Base-by-base conservation (phyloP, 345 rosid genomes). In the Triadica sebifera region DNA sequence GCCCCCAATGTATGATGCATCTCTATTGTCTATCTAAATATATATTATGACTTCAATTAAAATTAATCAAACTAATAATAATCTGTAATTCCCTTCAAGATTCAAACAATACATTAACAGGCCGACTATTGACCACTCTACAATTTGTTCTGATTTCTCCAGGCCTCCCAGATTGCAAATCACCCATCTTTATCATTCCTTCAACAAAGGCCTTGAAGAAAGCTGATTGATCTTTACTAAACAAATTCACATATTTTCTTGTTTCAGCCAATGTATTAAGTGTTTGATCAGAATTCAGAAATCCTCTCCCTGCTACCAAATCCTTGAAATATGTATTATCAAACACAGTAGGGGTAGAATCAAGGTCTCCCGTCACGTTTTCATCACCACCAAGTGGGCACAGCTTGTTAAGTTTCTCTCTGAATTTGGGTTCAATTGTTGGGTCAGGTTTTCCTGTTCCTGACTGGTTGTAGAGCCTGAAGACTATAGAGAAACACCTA, bases 181-280 rank as follows among this genome's bases (percentile, higher is more conserved):
- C 96, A 46, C 98, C 99, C 89, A 95, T 41, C 81, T 91, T 93
- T 43, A 89, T 74, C 99, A 95, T 95, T 47, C 91, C 94, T 62
- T 93, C 85, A 2, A 67, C 85, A 67, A 94, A 92, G 0, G 91
- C 97, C 24, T 74, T 67, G 50, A 91, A 92, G 70, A 94, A 94
- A 59, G 74, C 85, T 5, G 10, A 50, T 74, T 93, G 78, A 55
- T 91, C 78, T 16, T 65, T 59, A 77, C 96, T 86, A 51, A 85
- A 96, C 62, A 73, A 66, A 70, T 24, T 63, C 62, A 90, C 98
- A 77, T 80, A 88, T 37, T 74, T 62, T 53, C 89, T 87, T 11
- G 97, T 96, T 77, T 39, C 76, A 16, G 79, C 65, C 24, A 9
- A 82, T 1, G 97, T 90, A 74, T 78, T 89, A 46, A 93, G 81